These are phyloP conservation scores for Rachicladosporium sp. DNA, from an alignment of 2,329 filamentous ascomycete species.

Conservation along the genomic window DNA sequence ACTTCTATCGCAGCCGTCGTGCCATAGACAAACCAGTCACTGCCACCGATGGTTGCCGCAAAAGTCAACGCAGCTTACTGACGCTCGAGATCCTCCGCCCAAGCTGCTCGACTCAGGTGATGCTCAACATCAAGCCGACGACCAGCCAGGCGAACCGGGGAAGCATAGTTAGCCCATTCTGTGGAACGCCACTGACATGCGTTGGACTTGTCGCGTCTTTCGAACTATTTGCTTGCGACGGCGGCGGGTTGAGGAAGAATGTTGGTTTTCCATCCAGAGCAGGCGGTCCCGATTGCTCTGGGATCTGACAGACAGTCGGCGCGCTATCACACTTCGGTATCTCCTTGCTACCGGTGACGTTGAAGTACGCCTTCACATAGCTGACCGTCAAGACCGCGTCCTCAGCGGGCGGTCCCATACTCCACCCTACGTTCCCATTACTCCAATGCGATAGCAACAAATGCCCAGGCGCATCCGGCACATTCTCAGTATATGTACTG, in stretches of 20 bases:
- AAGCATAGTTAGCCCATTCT: no score
- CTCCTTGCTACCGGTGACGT: constrained; percentile 38
- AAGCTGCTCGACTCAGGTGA: no score
- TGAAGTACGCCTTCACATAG: constrained; percentile 72
- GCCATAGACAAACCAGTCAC: no score
- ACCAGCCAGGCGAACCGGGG: no score
- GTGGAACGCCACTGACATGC: no score
- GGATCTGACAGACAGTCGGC: constrained; percentile 8
- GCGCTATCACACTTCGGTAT: no score
- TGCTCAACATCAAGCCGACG: no score
- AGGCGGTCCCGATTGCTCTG: constrained; percentile 10
- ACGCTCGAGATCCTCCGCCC: no score
- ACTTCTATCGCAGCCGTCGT: no score
- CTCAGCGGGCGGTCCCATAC: constrained; percentile 51
- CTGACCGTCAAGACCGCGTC: constrained; percentile 53
- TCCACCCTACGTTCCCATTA: constrained; percentile 62
- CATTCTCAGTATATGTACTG: constrained; percentile 35
- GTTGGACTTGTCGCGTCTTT: no score
- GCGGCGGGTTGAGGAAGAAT: constrained; percentile 6
- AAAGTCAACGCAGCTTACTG: no score
- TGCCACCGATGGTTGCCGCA: no score
- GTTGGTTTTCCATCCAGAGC: constrained; percentile 10
- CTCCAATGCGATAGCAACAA: constrained; percentile 66
- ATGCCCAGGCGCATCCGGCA: constrained; percentile 49
- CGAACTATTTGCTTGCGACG: not conserved